Evolutionary conservation across 208 protist species (phyloP), one percentile per base, ranked within the genome.

Genomic region (Leishmania braziliensis): DNA sequence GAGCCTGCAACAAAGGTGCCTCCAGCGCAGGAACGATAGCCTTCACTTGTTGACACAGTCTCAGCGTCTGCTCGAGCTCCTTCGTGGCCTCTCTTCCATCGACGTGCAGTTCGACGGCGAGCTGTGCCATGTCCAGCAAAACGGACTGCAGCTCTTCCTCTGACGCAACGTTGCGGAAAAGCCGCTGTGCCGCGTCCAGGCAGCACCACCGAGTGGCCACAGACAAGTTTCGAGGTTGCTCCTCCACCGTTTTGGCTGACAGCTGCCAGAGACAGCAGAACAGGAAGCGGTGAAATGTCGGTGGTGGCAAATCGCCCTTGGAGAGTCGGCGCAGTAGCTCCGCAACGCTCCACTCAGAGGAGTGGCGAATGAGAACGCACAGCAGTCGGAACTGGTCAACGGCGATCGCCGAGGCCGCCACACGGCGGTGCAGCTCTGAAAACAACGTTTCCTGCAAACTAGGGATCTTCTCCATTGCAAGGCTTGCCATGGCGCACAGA

Each of bases 221-320:
- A 36, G 74, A 73, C 50, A 85, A 48, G 66, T 46, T 43, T 18
- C 58, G 20, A 43, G 39, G 20, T 26, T 70, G 10, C 36, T 20
- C n/a, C 16, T n/a, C 39, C 46, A 10, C 58, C 6, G 36, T 58
- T 60, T 50, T 66, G 2, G 16, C 2, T 23, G 69, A 78, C 14
- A 80, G 63, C 62, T n/a, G 68, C 82, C 82, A 85, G 5, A 85
- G 73, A 8, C 48, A 53, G 58, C 70, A 76, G 29, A 86, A 86
- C 20, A 86, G 65, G 39, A 86, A 83, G n/a, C 79, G 78, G 69
- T 77, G 66, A 20, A 80, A 77, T 2, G n/a, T 23, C 9, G 46
- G 6, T 3, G 33, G 56, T 0, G 36, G 29, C 26, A 23, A 26
- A 43, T 36, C 60, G 9, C 46, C 48, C 1, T 43, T 29, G 23